These are phyloP conservation scores for Fusarium avenaceum DNA, from an alignment of 2,329 filamentous ascomycete species.

Conservation along the genomic window DNA sequence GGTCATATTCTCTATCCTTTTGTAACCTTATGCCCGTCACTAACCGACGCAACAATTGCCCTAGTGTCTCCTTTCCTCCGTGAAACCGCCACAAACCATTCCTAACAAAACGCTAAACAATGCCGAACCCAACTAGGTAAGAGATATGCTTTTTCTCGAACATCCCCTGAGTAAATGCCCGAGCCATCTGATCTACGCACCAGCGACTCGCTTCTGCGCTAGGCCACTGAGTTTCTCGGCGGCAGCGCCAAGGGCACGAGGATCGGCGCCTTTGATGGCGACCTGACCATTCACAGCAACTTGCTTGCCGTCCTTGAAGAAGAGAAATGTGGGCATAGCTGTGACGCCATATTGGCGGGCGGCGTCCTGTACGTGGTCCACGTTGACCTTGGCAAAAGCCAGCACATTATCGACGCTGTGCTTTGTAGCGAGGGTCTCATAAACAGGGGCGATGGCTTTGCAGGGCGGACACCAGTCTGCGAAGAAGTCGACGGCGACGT, in stretches of 20 bases:
- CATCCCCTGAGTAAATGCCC: not conserved
- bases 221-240: slow-evolving; percentile 56
- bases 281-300: slow-evolving; percentile 51
- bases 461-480: slow-evolving; percentile 67
- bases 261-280: slow-evolving; percentile 55
- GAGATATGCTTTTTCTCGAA: not conserved
- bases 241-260: slow-evolving; percentile 50
- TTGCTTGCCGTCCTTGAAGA: slow-evolving; percentile 77
- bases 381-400: slow-evolving; percentile 91
- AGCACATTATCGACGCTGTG: slow-evolving; percentile 62
- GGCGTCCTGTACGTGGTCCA: slow-evolving; percentile 83
- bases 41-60: not conserved
- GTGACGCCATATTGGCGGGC: slow-evolving; percentile 82
- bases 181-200: slow-evolving; percentile 5
- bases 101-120: not conserved
- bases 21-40: not conserved
- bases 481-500: slow-evolving; percentile 64
- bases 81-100: not conserved
- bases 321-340: slow-evolving; percentile 93
- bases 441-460: slow-evolving; percentile 62
- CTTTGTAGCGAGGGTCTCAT: slow-evolving; percentile 51
- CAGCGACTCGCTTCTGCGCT: slow-evolving; percentile 51
- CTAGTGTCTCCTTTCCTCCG: not conserved
- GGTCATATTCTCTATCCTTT: not conserved
- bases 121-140: not conserved